These are phyloP conservation scores for Trifolium fragiferum DNA, from an alignment of 306 rosid species.

Conservation along the genomic window DNA sequence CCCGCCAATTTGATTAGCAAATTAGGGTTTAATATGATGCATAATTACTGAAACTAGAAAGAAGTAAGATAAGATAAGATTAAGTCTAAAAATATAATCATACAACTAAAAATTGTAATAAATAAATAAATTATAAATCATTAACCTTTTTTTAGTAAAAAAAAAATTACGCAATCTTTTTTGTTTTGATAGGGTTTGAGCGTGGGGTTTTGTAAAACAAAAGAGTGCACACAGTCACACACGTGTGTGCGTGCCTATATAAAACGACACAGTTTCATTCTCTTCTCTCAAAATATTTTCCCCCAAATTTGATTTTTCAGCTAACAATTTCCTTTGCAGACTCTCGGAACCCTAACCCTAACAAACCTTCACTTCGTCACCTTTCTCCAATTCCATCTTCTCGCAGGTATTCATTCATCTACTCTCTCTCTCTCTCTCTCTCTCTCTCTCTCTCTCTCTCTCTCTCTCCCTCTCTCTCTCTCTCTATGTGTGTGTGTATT, in stretches of 20 bases:
- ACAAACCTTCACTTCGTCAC: not conserved
- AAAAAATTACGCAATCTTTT: too few species aligned
- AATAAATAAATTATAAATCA: too few species aligned
- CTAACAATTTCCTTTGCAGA: constrained; percentile 90
- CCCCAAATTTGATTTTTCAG: constrained; percentile 52
- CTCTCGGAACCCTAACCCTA: constrained; percentile 47
- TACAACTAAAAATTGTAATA: too few species aligned
- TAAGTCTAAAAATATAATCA: too few species aligned
- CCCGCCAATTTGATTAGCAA: too few species aligned
- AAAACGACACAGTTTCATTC: not conserved
- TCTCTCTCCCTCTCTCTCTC: not conserved
- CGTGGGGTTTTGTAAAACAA: not conserved
- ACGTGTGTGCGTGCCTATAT: not conserved
- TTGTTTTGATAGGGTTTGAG: not conserved
- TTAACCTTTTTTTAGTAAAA: too few species aligned
- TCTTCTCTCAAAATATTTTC: not conserved
- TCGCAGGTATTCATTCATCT: constrained; percentile 50
- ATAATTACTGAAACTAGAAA: too few species aligned
- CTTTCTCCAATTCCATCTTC: constrained; percentile 26
- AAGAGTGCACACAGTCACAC: not conserved
- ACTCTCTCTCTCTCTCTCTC: not conserved
- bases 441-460: not conserved
- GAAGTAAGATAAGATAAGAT: too few species aligned
- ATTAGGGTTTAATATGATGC: too few species aligned
- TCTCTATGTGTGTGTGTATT: too few species aligned